Evolutionary conservation across 805 yeast species (phyloP).

Genomic region (Zygotorulaspora chibaensis): DNA sequence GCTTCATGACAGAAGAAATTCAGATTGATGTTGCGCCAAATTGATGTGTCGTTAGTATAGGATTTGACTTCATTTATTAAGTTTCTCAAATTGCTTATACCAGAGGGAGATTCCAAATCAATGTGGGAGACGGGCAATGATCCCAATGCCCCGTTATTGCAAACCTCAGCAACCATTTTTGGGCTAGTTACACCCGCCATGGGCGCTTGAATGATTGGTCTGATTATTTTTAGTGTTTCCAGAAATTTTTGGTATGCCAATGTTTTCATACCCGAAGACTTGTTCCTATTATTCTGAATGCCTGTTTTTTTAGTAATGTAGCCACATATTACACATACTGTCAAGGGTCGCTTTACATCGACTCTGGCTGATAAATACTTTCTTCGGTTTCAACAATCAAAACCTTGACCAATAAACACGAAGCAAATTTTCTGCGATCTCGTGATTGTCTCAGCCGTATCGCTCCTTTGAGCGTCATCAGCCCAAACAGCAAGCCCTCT

Average conservation of each 20-base stretch:
- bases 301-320: no score
- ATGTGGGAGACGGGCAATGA: conserved; percentile 36
- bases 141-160: conserved; percentile 47
- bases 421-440: no score
- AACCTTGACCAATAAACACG: no score
- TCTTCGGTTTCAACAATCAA: no score
- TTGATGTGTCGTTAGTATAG: conserved; percentile 6
- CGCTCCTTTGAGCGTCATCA: no score
- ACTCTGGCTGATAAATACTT: no score
- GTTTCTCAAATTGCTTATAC: conserved; percentile 14
- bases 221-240: conserved; percentile 30
- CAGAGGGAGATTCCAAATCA: conserved; percentile 24
- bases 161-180: conserved; percentile 41
- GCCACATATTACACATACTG: no score
- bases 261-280: background rate
- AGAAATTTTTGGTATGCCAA: conserved; percentile 8
- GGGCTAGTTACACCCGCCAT: conserved; percentile 56
- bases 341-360: no score
- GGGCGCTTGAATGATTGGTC: conserved; percentile 52
- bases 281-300: background rate
- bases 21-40: conserved; percentile 35
- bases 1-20: conserved; percentile 46
- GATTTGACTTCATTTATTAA: conserved; percentile 13
- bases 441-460: no score
- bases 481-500: no score